Evolutionary conservation across 495 filamentous ascomycete genomes (phyloP).

Genomic region (Neurospora sp.): DNA sequence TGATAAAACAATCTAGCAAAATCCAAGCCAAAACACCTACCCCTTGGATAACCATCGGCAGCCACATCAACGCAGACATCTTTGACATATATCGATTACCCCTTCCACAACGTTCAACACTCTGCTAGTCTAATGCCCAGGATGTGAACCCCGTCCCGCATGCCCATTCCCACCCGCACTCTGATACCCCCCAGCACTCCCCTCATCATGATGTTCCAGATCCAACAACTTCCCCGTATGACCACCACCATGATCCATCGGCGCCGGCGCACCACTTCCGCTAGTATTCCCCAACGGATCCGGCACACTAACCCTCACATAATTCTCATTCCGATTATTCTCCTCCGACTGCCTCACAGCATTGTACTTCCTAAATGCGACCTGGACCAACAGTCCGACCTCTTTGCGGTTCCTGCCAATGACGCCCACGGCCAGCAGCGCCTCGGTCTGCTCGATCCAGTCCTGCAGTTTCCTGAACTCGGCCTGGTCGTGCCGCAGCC

Average conservation of each 20-base stretch:
- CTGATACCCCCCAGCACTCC: neutral
- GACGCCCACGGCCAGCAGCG: conserved; percentile 28
- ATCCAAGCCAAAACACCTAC: neutral
- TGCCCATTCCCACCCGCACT: neutral
- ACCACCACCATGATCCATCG: neutral
- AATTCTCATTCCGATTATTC: conserved; percentile 34
- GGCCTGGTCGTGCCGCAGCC: conserved; percentile 30
- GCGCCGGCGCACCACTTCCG: neutral
- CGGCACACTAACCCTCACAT: conserved; percentile 10
- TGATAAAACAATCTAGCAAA: no score
- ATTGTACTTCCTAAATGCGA: conserved; percentile 36
- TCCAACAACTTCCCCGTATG: neutral
- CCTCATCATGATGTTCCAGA: neutral
- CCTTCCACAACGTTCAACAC: neutral
- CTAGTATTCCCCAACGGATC: neutral
- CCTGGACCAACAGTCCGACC: conserved; percentile 33
- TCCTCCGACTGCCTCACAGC: conserved; percentile 33
- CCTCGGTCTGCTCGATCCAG: conserved; percentile 30
- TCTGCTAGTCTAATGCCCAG: neutral
- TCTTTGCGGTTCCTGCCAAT: conserved; percentile 34
- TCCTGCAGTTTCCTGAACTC: conserved; percentile 32
- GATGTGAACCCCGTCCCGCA: neutral
- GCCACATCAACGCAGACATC: neutral
- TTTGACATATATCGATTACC: neutral
- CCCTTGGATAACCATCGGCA: neutral